Evolutionary conservation across 768 basidiomycete species (phyloP).

Genomic region (Boletus insuetus): DNA sequence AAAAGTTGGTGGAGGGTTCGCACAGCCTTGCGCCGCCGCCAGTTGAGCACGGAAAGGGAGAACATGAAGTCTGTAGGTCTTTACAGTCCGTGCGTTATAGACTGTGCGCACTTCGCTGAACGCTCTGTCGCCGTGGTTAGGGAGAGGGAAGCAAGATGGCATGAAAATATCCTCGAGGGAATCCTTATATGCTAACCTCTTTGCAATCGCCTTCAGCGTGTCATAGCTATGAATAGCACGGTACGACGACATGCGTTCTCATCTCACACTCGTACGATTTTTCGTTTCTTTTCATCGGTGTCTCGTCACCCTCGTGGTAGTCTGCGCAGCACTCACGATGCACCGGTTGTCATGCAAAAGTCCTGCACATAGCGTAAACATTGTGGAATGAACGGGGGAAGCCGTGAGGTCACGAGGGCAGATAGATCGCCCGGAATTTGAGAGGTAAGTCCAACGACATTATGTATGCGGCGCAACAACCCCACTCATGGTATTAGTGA

Average conservation of each 20-base stretch:
- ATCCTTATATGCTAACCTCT: slow-evolving; percentile 2
- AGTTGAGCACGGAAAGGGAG: neutral
- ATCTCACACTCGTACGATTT: slow-evolving; percentile 5
- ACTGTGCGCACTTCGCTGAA: neutral
- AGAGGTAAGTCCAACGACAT: too few relatives aligned
- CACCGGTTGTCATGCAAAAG: neutral
- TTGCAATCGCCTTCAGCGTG: neutral
- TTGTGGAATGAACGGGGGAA: too few relatives aligned
- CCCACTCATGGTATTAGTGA: too few relatives aligned
- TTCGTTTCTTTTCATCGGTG: slow-evolving; percentile 4
- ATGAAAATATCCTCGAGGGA: neutral
- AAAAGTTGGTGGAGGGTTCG: neutral
- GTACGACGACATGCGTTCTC: neutral
- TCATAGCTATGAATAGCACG: slow-evolving; percentile 9
- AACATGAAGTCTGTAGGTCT: slow-evolving; percentile 6
- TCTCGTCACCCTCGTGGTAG: slow-evolving; percentile 7
- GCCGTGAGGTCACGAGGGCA: too few relatives aligned
- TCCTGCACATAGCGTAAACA: neutral
- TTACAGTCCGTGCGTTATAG: neutral
- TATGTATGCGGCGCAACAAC: too few relatives aligned
- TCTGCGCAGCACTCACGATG: neutral
- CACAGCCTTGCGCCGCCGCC: neutral
- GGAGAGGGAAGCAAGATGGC: neutral
- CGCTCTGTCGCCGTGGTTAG: neutral
- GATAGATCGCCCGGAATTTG: too few relatives aligned